Base-by-base conservation (phyloP, 192 early-diverging fungal species). In the Coemansia sp. region DNA sequence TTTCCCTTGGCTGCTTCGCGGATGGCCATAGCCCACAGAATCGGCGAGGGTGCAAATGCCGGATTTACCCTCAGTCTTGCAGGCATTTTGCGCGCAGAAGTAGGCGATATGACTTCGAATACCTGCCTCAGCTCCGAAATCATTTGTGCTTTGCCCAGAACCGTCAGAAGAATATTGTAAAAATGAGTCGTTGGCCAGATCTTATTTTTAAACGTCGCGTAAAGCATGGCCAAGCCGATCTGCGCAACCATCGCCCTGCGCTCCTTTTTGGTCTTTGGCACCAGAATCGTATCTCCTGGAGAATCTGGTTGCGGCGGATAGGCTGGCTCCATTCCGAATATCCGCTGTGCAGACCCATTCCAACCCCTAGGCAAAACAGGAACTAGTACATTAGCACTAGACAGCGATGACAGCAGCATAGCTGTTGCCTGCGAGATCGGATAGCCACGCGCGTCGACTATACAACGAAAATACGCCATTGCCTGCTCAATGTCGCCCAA, bases 201-300 rank as follows among this genome's bases (percentile, higher is more conserved):
- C 32, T 40, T 32, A 29, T 57, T 58, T 22, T 57, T 59, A 38
- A 80, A 64, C 50, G 63, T 58, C 5, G 72, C 34, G 30, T 75
- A 80, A 4, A 75, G 67, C 69, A 80, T 80, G 29, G 66, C 42
- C 32, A 80, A 51, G 7, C 78, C 78, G 22, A 69, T 72, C 32
- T 67, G 63, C 5, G 72, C 78, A 14, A 80, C 72, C 63, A 72
- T 56, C 28, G 49, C 18, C 22, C 28, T 56, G 18, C 65, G 67
- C 32, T 69, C 58, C 7, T 17, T 57, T 6, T 25, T 25, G 18
- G 32, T 57, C 8, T 51, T 38, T 6, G 69, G 48, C 10, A 66
- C 60, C 52, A 80, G 48, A 32, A 72, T 62, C 45, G 12, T 49
- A 45, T 80, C 78, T 3, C 56, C 18, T 0, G 69, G 60, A 17